Evolutionary conservation across 2,329 filamentous ascomycete species (phyloP).

Genomic region (Gnomoniopsis sp.): DNA sequence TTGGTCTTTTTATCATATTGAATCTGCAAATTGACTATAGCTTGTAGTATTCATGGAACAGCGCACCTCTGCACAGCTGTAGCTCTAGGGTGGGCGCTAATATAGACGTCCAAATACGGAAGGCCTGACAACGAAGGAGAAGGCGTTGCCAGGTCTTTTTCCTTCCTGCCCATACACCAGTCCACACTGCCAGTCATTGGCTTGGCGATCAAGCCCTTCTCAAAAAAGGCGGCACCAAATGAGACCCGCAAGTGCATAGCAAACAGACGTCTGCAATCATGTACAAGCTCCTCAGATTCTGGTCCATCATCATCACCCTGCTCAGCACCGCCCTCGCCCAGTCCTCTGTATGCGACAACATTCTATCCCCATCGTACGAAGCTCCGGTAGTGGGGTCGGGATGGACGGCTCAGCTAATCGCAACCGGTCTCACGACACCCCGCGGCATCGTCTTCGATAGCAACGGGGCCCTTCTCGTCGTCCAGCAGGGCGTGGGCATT

Average conservation of each 20-base stretch:
- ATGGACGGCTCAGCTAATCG: constrained; percentile 32
- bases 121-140: background rate
- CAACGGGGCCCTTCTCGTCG: constrained; percentile 42
- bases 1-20: background rate
- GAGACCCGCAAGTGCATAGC: background rate
- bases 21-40: background rate
- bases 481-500: constrained; percentile 41
- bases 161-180: no score
- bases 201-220: background rate
- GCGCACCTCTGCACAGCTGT: background rate
- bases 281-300: background rate
- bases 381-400: constrained; percentile 28
- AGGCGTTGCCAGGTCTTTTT: background rate
- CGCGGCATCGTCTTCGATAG: constrained; percentile 44
- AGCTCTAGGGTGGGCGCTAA: background rate
- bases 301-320: background rate
- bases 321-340: background rate
- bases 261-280: background rate
- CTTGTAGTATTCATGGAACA: background rate
- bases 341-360: constrained; percentile 22
- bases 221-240: background rate
- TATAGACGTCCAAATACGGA: background rate
- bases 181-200: background rate
- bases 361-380: constrained; percentile 24
- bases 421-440: constrained; percentile 33